A percentile compares a stretch with the other conserved stretches of the same genome.
Conservation (phyloP, 768 basidiomycete species). For the Chalciporus pseudorubinellus region DNA sequence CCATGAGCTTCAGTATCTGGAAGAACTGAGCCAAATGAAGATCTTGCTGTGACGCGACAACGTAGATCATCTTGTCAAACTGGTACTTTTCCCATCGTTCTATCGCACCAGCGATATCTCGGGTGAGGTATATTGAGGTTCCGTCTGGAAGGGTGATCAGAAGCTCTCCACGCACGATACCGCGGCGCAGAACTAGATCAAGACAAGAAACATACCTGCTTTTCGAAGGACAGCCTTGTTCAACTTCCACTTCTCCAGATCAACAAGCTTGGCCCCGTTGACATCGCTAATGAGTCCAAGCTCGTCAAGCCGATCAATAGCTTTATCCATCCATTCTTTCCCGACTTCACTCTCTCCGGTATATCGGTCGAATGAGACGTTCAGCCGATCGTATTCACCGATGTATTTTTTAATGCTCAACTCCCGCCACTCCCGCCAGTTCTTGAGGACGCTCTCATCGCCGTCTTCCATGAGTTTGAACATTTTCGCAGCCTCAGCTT, state of each 20-base stretch:
- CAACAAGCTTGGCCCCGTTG: constrained; percentile 82
- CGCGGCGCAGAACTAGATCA: not conserved
- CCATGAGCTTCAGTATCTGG: constrained; percentile 89
- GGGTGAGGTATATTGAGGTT: constrained; percentile 90
- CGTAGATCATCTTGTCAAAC: constrained; percentile 92
- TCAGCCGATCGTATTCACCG: constrained; percentile 83
- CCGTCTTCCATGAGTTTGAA: constrained; percentile 97
- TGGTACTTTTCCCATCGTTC: constrained; percentile 92
- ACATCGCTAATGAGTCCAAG: constrained; percentile 73
- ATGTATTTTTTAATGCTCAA: constrained; percentile 87
- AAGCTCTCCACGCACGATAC: not conserved
- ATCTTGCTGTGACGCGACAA: constrained; percentile 84
- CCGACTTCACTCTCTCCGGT: constrained; percentile 85
- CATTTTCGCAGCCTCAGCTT: constrained; percentile 74
- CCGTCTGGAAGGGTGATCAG: constrained; percentile 55
- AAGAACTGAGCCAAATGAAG: constrained; percentile 89
- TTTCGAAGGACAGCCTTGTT: constrained; percentile 90
- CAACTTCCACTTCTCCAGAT: constrained; percentile 87
- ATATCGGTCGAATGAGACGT: constrained; percentile 90
- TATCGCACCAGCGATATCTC: constrained; percentile 91
- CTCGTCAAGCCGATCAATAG: constrained; percentile 63
- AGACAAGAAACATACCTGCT: constrained; percentile 48
- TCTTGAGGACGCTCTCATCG: constrained; percentile 74
- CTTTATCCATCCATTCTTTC: constrained; percentile 68
- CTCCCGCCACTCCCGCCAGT: constrained; percentile 94